Base-by-base conservation (phyloP, 2,329 filamentous ascomycete genomes). In the Zasmidium angulare region DNA sequence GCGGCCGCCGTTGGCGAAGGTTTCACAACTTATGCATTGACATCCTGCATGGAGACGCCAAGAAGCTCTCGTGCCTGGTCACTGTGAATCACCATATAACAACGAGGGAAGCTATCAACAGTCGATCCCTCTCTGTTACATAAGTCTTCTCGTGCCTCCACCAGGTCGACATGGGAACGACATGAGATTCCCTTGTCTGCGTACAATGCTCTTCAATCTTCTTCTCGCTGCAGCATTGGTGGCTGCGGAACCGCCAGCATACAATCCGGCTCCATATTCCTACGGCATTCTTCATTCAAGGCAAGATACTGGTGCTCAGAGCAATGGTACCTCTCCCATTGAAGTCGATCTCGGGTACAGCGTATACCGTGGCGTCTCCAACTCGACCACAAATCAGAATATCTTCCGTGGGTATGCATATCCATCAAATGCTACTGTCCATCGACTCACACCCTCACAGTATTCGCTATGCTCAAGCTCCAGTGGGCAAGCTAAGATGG, bases 281-380 rank as follows among this genome's bases (percentile, higher is more conserved):
- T 20, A 60, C 12, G 43, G 47, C 36, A 40, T 58, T 3, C n/a
- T n/a, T n/a, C 50, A 53, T 56, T 43, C 48, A 43, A 62, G 57
- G 53, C 62, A 56, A 49, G 63, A 47, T 21, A 46, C 19, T 55
- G 56, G 12, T 50, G 43, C 48, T 19, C 55, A 53, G 22, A 48
- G 31, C 36, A 58, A 56, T 31, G 55, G 53, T 26, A 50, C 23
- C 29, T 55, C 40, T 19, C 21, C 56, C 2, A 29, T 65, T 14
- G 49, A 60, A 36, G 67, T 70, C 1, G 68, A 70, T 56, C 54
- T 70, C 6, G 67, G 68, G 2, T 70, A 70, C 50, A 56, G 57
- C 14, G 47, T 68, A 36, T 69, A 69, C 52, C 47, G 64, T 50
- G 67, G 68, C 31, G 56, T 46, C 48, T n/a, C 43, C 36, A 67